phyloP scores from a whole-genome alignment of 2,329 filamentous ascomycete genomes.

The Harringtonia lauricola region DNA sequence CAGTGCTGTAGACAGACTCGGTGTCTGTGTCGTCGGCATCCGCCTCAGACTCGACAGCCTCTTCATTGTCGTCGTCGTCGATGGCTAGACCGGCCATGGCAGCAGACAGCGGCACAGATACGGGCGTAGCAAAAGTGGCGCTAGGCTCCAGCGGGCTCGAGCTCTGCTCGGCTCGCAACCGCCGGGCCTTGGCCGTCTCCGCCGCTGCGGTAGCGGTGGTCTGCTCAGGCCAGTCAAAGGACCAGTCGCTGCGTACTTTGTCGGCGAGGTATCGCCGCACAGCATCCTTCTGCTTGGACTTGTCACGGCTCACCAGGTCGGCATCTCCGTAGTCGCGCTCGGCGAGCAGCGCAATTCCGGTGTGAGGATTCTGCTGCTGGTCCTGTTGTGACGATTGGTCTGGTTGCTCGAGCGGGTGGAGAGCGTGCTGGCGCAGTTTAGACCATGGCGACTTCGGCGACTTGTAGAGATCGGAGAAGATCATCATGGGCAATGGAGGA shows the following conservation, averaged over 20 bases:
- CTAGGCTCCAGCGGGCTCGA: not conserved
- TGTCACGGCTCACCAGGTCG: constrained; percentile 51
- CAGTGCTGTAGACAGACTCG: constrained; percentile 43
- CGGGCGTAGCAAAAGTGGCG: no score
- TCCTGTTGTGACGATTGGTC: not conserved
- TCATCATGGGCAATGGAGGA: constrained; percentile 29
- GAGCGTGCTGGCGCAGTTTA: constrained; percentile 36
- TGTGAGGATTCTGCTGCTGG: constrained; percentile 3
- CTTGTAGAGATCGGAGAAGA: constrained; percentile 50
- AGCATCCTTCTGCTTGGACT: constrained; percentile 51
- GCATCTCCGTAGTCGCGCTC: constrained; percentile 37
- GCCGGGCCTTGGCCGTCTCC: not conserved
- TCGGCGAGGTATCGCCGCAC: constrained; percentile 43
- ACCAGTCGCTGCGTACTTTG: constrained; percentile 49
- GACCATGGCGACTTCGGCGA: constrained; percentile 40
- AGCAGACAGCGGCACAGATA: not conserved
- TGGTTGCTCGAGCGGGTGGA: no score
- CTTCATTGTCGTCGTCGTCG: not conserved
- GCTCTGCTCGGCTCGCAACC: not conserved
- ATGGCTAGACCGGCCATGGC: not conserved
- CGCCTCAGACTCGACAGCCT: no score
- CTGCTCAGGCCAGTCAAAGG: constrained; percentile 41
- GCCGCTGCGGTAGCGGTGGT: not conserved
- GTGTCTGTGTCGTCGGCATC: not conserved
- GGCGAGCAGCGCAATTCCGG: constrained; percentile 1